phyloP scores from a whole-genome alignment of 257 asterid genomes.

The Sherardia arvensis region DNA sequence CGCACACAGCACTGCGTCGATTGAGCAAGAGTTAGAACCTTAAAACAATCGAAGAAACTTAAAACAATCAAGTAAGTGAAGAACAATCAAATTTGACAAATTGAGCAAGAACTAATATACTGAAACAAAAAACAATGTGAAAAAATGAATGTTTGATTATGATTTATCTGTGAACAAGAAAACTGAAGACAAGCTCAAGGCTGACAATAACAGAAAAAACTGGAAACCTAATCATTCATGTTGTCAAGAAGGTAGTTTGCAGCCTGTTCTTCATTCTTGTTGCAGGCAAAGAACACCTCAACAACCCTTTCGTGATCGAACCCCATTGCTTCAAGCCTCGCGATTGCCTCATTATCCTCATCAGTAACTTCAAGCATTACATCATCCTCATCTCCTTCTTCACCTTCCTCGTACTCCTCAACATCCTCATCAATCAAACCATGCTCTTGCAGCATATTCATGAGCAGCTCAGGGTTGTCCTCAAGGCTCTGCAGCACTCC shows the following conservation, averaged over 20 bases:
- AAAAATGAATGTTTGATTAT: too few relatives aligned
- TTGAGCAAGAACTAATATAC: too few relatives aligned
- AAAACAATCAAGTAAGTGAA: too few relatives aligned
- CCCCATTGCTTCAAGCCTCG: conserved; percentile 92
- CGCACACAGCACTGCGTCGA: too few relatives aligned
- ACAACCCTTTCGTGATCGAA: conserved; percentile 63
- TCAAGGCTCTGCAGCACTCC: not conserved
- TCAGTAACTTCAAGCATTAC: conserved; percentile 78
- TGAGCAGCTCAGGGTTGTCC: too few relatives aligned
- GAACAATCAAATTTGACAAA: too few relatives aligned
- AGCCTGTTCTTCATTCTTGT: conserved; percentile 87
- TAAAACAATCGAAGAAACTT: too few relatives aligned
- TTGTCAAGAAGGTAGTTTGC: conserved; percentile 81
- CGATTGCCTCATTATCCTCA: conserved; percentile 83
- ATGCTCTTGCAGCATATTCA: not conserved
- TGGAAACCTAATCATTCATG: conserved; percentile 17
- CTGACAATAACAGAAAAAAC: too few relatives aligned
- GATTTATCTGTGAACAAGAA: too few relatives aligned
- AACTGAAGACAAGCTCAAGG: too few relatives aligned
- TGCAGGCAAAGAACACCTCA: conserved; percentile 86
- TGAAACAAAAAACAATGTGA: too few relatives aligned
- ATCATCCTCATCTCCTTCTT: conserved; percentile 74
- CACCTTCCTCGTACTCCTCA: conserved; percentile 45
- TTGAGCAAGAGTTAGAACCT: too few relatives aligned
- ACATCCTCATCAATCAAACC: not conserved